A percentile compares a stretch with the other conserved stretches of the same genome.
These are phyloP conservation scores for Paramecium bursaria DNA, from an alignment of 73 alveolate species.

Conservation along the genomic window DNA sequence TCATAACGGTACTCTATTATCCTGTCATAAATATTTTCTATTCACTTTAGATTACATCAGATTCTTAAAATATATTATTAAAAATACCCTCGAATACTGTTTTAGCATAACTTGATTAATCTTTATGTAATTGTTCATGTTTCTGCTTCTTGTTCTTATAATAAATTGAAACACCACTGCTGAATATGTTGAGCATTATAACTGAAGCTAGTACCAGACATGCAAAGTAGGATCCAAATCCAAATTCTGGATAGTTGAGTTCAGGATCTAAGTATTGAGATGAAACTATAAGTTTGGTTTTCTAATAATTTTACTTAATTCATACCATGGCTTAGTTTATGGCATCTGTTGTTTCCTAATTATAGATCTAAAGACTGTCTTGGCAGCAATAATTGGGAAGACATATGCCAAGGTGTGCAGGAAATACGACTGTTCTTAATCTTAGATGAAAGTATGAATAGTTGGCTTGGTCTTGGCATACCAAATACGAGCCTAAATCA, in stretches of 20 bases:
- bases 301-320: neutral
- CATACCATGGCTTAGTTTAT: slow-evolving; percentile 3
- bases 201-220: neutral
- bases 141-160: slow-evolving; percentile 4
- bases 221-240: neutral
- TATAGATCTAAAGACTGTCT: neutral
- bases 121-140: neutral
- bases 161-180: neutral
- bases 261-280: slow-evolving; percentile 37
- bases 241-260: slow-evolving; percentile 19
- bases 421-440: neutral
- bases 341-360: slow-evolving; percentile 3
- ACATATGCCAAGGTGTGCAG: slow-evolving; percentile 34
- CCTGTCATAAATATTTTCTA: slow-evolving; percentile 42
- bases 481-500: slow-evolving; percentile 57
- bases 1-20: neutral
- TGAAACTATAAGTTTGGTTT: too few species aligned
- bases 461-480: slow-evolving; percentile 20
- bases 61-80: neutral
- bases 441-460: slow-evolving; percentile 25
- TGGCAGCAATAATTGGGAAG: neutral
- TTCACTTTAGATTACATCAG: slow-evolving; percentile 27
- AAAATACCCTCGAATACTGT: too few species aligned
- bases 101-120: neutral
- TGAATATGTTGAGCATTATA: neutral